A percentile compares a stretch with the other conserved stretches of the same genome.
These are phyloP conservation scores for Crepidotus variabilis DNA, from an alignment of 768 basidiomycete species.

Conservation along the genomic window DNA sequence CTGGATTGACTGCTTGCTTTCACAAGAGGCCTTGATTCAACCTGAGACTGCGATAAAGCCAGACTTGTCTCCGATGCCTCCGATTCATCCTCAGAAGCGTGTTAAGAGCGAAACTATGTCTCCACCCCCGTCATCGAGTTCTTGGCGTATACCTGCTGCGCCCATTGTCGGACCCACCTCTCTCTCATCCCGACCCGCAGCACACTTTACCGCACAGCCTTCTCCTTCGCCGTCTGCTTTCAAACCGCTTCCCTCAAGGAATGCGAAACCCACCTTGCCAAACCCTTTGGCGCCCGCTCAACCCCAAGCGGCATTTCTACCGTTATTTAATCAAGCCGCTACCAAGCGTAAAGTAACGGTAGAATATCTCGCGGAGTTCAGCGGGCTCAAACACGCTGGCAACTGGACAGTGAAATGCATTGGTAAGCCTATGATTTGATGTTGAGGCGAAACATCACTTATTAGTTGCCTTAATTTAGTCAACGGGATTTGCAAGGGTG, in stretches of 20 bases:
- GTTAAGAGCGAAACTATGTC: conserved; percentile 34
- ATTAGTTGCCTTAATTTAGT: conserved; percentile 41
- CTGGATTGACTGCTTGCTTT: conserved; percentile 51
- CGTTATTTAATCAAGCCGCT: conserved; percentile 73
- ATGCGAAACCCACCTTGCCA: conserved; percentile 15
- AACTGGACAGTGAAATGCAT: conserved; percentile 66
- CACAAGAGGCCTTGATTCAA: conserved; percentile 20
- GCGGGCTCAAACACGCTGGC: conserved; percentile 66
- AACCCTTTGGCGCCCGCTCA: conserved; percentile 67
- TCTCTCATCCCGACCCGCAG: neutral
- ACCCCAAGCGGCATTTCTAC: conserved; percentile 60
- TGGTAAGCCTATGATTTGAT: conserved; percentile 37
- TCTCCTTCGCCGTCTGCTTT: conserved; percentile 20
- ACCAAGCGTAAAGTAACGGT: conserved; percentile 60
- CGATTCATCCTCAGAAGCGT: conserved; percentile 36
- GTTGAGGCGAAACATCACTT: neutral
- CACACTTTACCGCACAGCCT: conserved; percentile 22
- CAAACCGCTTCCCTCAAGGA: conserved; percentile 5
- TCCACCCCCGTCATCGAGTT: conserved; percentile 20
- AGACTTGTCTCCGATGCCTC: conserved; percentile 14
- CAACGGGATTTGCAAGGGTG: conserved; percentile 65
- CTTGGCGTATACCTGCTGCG: conserved; percentile 10
- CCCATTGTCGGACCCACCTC: neutral
- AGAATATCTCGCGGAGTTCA: conserved; percentile 55
- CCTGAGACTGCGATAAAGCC: conserved; percentile 4